These are phyloP conservation scores for Gautieria morchelliformis DNA, from an alignment of 768 basidiomycete species.

Conservation along the genomic window DNA sequence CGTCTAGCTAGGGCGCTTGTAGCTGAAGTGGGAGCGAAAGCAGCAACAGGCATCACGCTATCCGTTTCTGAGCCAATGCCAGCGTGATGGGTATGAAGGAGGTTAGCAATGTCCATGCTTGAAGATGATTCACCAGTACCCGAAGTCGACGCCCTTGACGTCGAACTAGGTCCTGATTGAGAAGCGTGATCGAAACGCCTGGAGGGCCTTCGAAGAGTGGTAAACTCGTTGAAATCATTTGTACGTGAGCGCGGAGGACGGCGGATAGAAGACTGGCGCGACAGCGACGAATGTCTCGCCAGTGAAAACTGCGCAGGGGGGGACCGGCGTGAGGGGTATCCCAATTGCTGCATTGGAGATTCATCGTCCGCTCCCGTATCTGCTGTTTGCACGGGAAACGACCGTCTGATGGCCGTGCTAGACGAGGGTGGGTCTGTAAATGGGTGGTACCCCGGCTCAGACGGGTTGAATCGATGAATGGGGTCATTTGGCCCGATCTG, in stretches of 20 bases:
- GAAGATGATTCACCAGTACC: slow-evolving; percentile 3
- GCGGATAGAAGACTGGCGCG: slow-evolving; percentile 53
- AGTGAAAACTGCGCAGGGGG: slow-evolving; percentile 1
- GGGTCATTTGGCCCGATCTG: not conserved
- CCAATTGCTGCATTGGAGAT: not conserved
- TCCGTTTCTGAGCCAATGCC: not conserved
- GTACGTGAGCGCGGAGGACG: slow-evolving; percentile 44
- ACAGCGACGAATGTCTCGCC: slow-evolving; percentile 23
- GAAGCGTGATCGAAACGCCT: slow-evolving; percentile 23
- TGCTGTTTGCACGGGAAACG: slow-evolving; percentile 2
- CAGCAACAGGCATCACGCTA: not conserved
- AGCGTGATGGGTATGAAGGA: slow-evolving; percentile 2
- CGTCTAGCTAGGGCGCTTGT: not conserved
- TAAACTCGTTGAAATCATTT: slow-evolving; percentile 67
- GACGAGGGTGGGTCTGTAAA: not conserved
- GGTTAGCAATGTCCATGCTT: slow-evolving; percentile 8
- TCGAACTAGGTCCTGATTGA: slow-evolving; percentile 8
- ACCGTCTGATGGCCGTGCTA: not conserved
- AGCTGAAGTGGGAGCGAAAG: not conserved
- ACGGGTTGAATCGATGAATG: not conserved
- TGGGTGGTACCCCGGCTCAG: not conserved
- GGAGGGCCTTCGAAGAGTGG: slow-evolving; percentile 49
- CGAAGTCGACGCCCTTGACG: slow-evolving; percentile 7
- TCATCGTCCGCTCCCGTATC: slow-evolving; percentile 3
- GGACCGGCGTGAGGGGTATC: slow-evolving; percentile 1